Base-by-base conservation (phyloP, 2,329 filamentous ascomycete genomes). In the Lizonia empirigonia region DNA sequence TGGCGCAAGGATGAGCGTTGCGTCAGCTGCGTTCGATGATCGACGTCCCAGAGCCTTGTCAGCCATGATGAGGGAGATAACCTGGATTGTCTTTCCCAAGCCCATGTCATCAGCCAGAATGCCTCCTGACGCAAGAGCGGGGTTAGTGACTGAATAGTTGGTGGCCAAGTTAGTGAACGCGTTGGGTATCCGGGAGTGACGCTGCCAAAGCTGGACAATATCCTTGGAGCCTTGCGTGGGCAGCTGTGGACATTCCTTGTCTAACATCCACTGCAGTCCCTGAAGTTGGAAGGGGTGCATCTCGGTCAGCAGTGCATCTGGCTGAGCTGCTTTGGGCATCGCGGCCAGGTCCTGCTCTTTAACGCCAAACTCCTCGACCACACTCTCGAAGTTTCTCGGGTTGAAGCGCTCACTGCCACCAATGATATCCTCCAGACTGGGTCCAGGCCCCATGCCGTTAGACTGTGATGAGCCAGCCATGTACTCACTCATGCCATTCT, bases 71-170 rank as follows among this genome's bases (percentile, higher is more conserved):
- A 95, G 75, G 44, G 89, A 89, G 60, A 96, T 93, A 38, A 91
- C 82, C 68, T 96, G 89, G 7, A 96, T 80, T 0, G 91, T 96
- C 76, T 96, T 96, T 19, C 91, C 91, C 5, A 96, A 75, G 3
- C 91, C 91, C 92, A 96, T 96, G 64, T 96, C 91, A 69, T 96
- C 91, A 2, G 91, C 90, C 7, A 96, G 80, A 40, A 96, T 91
- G 24, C 91, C 91, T 15, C 91, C 91, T 40, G 85, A 89, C 6
- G 89, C 84, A 18, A 96, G 79, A 1, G 76, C 71, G 0, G 90
- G 90, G 1, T 80, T 72, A 7, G 81, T 85, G 8, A 72, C 58
- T 1, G 84, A 81, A 67, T 86, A 92, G 44, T 86, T 86, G 0
- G 85, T 93, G 52, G 86, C 89, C 58, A 90, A 80, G 71, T 89